These are phyloP conservation scores for Oryza meyeriana DNA, from an alignment of 176 grass and related monocot genomes.

Conservation along the genomic window DNA sequence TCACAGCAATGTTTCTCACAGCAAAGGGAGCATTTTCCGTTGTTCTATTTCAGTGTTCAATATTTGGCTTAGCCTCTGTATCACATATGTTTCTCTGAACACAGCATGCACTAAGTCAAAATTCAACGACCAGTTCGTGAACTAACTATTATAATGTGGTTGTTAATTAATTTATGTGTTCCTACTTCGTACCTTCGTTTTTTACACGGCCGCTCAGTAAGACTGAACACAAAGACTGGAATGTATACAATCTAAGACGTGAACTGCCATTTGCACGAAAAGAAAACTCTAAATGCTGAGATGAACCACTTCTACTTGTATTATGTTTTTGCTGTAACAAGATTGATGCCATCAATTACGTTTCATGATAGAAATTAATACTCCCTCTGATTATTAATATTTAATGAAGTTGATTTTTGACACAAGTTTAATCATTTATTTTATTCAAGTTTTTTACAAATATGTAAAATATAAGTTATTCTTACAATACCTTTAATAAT, in stretches of 20 bases:
- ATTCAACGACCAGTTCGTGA: neutral
- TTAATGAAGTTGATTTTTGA: no score
- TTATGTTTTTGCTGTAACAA: neutral
- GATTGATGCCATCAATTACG: neutral
- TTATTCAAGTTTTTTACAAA: no score
- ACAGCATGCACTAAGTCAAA: slow-evolving; percentile 3
- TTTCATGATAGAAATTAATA: neutral
- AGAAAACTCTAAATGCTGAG: neutral
- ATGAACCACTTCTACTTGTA: neutral
- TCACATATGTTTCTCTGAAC: slow-evolving; percentile 24
- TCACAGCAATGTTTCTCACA: neutral
- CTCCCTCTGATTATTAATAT: neutral
- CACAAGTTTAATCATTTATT: no score
- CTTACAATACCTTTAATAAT: no score
- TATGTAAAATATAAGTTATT: no score
- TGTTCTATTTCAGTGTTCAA: neutral
- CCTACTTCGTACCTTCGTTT: slow-evolving; percentile 12
- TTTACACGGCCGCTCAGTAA: neutral
- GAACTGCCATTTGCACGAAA: neutral
- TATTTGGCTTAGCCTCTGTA: neutral
- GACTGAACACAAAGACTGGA: neutral
- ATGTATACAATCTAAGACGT: neutral
- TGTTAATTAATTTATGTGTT: neutral
- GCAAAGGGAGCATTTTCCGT: neutral
- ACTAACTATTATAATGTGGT: neutral